Conservation (phyloP, 257 asterid genomes). For the Salvia hispanica region DNA sequence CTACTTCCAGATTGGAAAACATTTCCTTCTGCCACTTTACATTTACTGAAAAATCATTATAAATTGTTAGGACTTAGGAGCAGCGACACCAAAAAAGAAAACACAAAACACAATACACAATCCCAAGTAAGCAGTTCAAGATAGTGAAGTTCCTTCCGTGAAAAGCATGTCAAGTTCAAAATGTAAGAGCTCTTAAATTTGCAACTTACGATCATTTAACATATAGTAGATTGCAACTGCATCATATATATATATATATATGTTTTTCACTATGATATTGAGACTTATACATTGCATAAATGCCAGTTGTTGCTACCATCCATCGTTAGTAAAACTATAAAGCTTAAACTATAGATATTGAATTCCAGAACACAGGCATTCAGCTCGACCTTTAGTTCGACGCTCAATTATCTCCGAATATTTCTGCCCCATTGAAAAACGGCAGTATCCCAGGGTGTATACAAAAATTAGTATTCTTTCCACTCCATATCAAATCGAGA, state of each 20-base stretch:
- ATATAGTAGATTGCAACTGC: background rate
- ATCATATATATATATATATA: background rate
- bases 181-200: background rate
- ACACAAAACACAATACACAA: background rate
- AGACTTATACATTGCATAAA: background rate
- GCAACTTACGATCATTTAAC: background rate
- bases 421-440: conserved; percentile 1
- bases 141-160: conserved; percentile 18
- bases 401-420: background rate
- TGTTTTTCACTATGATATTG: background rate
- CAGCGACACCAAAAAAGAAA: conserved; percentile 16
- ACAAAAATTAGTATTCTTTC: conserved; percentile 4
- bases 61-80: conserved; percentile 22
- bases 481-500: conserved; percentile 11
- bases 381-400: conserved; percentile 26
- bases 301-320: background rate
- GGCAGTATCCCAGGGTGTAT: conserved; percentile 3
- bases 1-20: conserved; percentile 77
- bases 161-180: background rate
- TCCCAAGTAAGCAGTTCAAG: background rate
- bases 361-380: conserved; percentile 12
- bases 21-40: conserved; percentile 97
- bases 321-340: background rate
- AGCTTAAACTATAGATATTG: background rate
- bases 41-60: conserved; percentile 60